Base-by-base conservation (phyloP, 2,329 filamentous ascomycete genomes). In the Cytospora leucostoma region DNA sequence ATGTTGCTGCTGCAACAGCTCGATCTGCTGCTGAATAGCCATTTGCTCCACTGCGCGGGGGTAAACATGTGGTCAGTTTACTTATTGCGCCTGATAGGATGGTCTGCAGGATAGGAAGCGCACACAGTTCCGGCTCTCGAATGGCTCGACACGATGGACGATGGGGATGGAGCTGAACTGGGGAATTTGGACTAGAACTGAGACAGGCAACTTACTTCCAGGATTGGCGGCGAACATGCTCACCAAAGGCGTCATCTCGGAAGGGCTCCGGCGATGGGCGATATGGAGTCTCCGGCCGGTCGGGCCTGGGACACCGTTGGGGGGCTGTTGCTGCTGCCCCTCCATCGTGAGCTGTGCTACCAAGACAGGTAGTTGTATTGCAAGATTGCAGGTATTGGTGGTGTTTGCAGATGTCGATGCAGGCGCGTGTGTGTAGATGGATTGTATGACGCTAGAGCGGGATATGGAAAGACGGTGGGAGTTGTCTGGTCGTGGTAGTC, bases 1-100 rank as follows among this genome's bases (percentile, higher is more conserved):
- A 76, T 98, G 95, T 77, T 98, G 95, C 77, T 97, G 93, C 81
- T 98, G 94, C 73, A 98, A 84, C 74, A 96, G 85, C 79, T 98
- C 94, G 74, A 98, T 97, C 80, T 98, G 94, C 82, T 97, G 94
- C 80, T 97, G 93, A 75, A 98, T 93, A 74, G 92, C 92, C 75
- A 97, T 87, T 85, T 97, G 93, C 82, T 97, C 94, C 91, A 97
- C 93, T 96, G 71, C 56, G 27, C 27, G 27, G 67, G 61, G 63
- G 64, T 66, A 64, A 60, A 52, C 55, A 65, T 32, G 49, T 33
- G 60, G 49, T 66, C 50, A 66, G 64, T 49, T 15, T 27, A 27
- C 27, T 12, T 60, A 34, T 58, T 58, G 37, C 33, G 32, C 49
- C 34, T 33, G 13, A 33, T 17, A 59, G 13, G 19, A 27, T 7